Percentiles rank a stretch among this genome's conserved stretches.
phyloP scores from a whole-genome alignment of 1,139 yeast genomes.

The Debaryomyces nepalensis region DNA sequence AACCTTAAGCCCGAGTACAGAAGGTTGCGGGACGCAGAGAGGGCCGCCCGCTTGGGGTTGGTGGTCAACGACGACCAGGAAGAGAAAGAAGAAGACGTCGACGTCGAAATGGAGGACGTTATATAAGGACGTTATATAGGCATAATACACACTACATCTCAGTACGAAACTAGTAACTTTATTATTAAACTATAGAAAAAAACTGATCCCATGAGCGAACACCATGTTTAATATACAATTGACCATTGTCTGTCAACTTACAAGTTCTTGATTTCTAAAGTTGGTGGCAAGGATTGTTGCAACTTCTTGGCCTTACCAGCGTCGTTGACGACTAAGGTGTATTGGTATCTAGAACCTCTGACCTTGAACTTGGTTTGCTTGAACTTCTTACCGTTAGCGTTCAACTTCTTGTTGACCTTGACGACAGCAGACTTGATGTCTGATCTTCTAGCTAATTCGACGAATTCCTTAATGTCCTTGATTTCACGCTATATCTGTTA shows the following conservation, averaged over 20 bases:
- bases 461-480: slow-evolving; percentile 96
- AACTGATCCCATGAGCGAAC: slow-evolving; percentile 15
- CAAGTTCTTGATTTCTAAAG: slow-evolving; percentile 76
- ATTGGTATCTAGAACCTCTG: slow-evolving; percentile 93
- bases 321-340: slow-evolving; percentile 96
- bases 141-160: slow-evolving; percentile 5
- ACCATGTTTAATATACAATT: slow-evolving; percentile 20
- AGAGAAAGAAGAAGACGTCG: slow-evolving; percentile 52
- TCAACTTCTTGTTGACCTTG: slow-evolving; percentile 86
- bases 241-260: slow-evolving; percentile 33
- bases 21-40: slow-evolving; percentile 75
- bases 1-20: slow-evolving; percentile 89
- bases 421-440: slow-evolving; percentile 93
- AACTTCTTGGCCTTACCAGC: slow-evolving; percentile 98
- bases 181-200: slow-evolving; percentile 16
- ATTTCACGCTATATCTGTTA: slow-evolving; percentile 61
- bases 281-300: slow-evolving; percentile 97
- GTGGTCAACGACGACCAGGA: slow-evolving; percentile 48
- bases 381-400: slow-evolving; percentile 83
- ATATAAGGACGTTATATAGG: slow-evolving; percentile 43
- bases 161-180: slow-evolving; percentile 8
- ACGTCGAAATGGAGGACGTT: slow-evolving; percentile 50
- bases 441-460: slow-evolving; percentile 96
- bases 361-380: slow-evolving; percentile 99
- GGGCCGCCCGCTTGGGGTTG: slow-evolving; percentile 64